Base-by-base conservation (phyloP, 768 basidiomycete species). In the Kwoniella mangroviensis region DNA sequence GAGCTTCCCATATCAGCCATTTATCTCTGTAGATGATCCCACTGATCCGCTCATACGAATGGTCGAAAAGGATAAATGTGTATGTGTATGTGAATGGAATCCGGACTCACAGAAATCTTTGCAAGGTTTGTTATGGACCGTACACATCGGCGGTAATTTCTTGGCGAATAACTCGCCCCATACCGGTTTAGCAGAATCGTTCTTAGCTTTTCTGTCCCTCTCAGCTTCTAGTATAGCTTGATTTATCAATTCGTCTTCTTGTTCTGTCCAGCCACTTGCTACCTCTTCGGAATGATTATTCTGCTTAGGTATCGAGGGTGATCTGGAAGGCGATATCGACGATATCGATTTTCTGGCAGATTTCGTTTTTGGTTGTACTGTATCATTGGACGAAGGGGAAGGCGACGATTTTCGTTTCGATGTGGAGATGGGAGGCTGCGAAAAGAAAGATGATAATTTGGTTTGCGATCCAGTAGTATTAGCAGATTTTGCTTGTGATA, bases 161-260 rank as follows among this genome's bases (percentile, higher is more conserved):
- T 80, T 81, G 1, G 82, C 82, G 55, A 83, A 81, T 41, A 83
- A 68, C 41, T 76, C 69, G 19, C 72, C 67, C 82, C 82, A 83
- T 21, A 76, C 71, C 13, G 77, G 76, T 17, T 75, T 78, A 21
- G 73, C 79, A 40, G 72, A 70, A 15, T 72, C 70, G 28, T 77
- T 78, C 55, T 73, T 77, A 40, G 63, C 65, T 5, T 71, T 73
- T 26, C 73, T 28, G 62, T 68, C 54, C 41, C 67, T 43, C 4
- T 68, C 75, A 17, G 74, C 76, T n/a, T 77, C 75, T 13, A 56
- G 71, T 4, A 80, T 56, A 4, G 76, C 76, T 13, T 75, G 75
- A 13, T 73, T 69, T 26, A 78, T 74, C 17, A 62, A 56, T 5
- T 68, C 61, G 34, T 75, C 75, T 63, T 83, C 76, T 21, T 76